Conservation (phyloP, 768 basidiomycete species). For the Hericium erinaceus region DNA sequence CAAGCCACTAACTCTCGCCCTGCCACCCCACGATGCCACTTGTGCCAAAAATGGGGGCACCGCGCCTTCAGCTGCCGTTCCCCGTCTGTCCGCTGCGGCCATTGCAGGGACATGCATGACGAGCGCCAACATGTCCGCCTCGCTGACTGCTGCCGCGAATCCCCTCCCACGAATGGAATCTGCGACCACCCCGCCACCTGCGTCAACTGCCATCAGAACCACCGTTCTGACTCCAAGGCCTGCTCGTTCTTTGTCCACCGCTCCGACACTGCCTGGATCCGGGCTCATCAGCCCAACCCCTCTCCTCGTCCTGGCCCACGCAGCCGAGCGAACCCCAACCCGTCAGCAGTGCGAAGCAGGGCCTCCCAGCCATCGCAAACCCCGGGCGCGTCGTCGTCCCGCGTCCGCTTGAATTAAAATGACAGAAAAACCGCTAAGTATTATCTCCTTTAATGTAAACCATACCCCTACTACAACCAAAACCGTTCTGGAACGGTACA, state of each 20-base stretch:
- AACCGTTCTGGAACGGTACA: not conserved
- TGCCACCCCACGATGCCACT: not conserved
- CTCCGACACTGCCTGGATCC: not conserved
- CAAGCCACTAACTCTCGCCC: not conserved
- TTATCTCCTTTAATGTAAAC: not conserved
- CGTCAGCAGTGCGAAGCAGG: not conserved
- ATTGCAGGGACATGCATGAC: not conserved
- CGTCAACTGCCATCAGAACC: not conserved
- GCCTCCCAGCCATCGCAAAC: no score
- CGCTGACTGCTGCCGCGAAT: not conserved
- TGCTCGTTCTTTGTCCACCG: not conserved
- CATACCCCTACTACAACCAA: not conserved
- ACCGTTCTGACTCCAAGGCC: not conserved
- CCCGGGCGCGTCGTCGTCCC: no score
- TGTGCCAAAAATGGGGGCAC: not conserved
- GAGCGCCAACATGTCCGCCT: not conserved
- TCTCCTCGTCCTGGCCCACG: no score
- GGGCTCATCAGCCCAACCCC: not conserved
- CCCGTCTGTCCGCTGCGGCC: not conserved
- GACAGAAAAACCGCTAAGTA: not conserved
- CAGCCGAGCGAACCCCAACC: not conserved
- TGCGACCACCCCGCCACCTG: not conserved
- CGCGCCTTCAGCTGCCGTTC: not conserved
- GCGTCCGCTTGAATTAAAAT: no score
- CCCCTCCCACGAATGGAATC: not conserved